These are phyloP conservation scores for Leucogyrophana mollusca DNA, from an alignment of 768 basidiomycete species.

Conservation along the genomic window DNA sequence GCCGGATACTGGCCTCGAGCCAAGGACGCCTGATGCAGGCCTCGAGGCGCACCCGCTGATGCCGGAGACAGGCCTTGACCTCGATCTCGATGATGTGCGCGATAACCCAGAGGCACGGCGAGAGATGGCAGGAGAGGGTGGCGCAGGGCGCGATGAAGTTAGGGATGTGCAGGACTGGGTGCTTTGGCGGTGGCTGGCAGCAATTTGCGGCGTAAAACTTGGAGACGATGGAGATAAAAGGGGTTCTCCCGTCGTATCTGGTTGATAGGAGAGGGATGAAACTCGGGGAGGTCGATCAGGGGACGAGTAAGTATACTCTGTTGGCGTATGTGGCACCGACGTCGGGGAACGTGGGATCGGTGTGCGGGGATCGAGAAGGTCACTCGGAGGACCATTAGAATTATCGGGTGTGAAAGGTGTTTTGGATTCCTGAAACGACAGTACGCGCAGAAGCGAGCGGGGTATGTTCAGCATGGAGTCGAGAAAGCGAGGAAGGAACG, in stretches of 20 bases:
- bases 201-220: neutral
- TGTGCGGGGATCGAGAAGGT: conserved; percentile 29
- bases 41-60: conserved; percentile 19
- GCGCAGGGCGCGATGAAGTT: conserved; percentile 55
- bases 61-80: conserved; percentile 19
- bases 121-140: conserved; percentile 55
- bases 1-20: neutral
- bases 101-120: conserved; percentile 37
- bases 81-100: conserved; percentile 18
- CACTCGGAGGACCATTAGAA: neutral
- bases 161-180: conserved; percentile 30
- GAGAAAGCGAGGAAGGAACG: conserved; percentile 24
- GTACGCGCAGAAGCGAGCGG: conserved; percentile 23
- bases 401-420: neutral
- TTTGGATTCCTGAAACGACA: conserved; percentile 22
- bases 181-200: conserved; percentile 16
- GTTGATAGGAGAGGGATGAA: neutral
- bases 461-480: conserved; percentile 28
- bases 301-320: conserved; percentile 39
- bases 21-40: conserved; percentile 10
- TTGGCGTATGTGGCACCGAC: conserved; percentile 27
- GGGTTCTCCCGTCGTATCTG: conserved; percentile 2
- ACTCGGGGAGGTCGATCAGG: conserved; percentile 23
- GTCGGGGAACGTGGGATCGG: conserved; percentile 37
- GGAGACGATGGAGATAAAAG: conserved; percentile 1